Conservation (phyloP, 2,329 filamentous ascomycete species). For the Dactylellina cionopaga region DNA sequence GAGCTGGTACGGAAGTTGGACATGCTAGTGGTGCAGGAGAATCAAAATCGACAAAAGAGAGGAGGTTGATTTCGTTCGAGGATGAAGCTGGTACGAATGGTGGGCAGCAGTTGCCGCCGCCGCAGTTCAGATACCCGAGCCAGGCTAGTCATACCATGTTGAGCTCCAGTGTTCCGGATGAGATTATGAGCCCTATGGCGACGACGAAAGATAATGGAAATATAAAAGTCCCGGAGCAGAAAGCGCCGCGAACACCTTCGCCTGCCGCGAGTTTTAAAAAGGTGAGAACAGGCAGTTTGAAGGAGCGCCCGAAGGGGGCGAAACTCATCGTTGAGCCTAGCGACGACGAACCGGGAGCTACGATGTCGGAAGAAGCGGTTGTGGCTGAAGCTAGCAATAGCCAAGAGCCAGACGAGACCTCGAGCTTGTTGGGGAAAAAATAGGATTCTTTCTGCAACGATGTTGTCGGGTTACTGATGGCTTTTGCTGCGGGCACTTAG, state of each 20-base stretch:
- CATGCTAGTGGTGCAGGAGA: conserved; percentile 2
- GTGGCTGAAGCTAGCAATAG: neutral
- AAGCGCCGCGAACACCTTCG: conserved; percentile 60
- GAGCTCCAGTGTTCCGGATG: conserved; percentile 15
- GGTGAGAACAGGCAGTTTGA: conserved; percentile 76
- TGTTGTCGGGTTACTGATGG: neutral
- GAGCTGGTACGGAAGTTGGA: conserved; percentile 44
- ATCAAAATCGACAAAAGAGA: conserved; percentile 12
- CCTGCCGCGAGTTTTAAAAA: conserved; percentile 64
- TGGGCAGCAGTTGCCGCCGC: neutral
- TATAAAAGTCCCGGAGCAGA: conserved; percentile 56
- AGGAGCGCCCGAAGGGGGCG: conserved; percentile 77
- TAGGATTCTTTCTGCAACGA: conserved; percentile 26
- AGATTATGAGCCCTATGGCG: neutral
- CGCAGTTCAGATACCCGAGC: conserved; percentile 1
- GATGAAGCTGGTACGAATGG: conserved; percentile 1
- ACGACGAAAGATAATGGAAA: neutral
- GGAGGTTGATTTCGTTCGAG: conserved; percentile 27
- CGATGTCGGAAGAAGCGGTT: neutral
- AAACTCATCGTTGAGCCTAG: conserved; percentile 78
- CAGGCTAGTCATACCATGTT: conserved; percentile 9
- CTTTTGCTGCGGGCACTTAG: too few species aligned
- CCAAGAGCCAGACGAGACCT: conserved; percentile 26
- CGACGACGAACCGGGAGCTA: conserved; percentile 52
- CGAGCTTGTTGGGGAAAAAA: conserved; percentile 45